Conservation (phyloP, 805 yeast genomes). For the Lachancea fermentati region DNA sequence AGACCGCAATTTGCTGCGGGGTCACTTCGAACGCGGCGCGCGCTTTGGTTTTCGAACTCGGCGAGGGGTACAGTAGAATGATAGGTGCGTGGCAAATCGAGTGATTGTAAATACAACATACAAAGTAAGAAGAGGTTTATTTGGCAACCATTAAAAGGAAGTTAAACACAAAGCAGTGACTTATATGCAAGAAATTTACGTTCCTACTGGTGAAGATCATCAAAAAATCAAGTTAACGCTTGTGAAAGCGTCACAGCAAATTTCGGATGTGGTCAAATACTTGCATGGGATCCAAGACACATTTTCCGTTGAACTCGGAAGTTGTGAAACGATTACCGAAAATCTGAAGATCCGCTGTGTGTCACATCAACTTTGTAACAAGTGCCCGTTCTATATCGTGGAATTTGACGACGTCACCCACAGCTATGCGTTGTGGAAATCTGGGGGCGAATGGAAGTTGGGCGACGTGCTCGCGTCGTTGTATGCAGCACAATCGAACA, state of each 20-base stretch:
- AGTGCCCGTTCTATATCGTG: conserved; percentile 23
- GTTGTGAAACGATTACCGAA: conserved; percentile 26
- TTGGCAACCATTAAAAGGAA: too few relatives aligned
- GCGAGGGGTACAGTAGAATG: not conserved
- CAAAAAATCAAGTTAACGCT: conserved; percentile 25
- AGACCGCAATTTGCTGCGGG: too few relatives aligned
- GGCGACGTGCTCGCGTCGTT: conserved; percentile 18
- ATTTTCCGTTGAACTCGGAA: conserved; percentile 21
- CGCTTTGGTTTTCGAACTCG: not conserved
- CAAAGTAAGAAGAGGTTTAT: too few relatives aligned
- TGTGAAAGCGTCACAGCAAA: conserved; percentile 12
- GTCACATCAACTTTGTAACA: conserved; percentile 11
- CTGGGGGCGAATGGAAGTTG: conserved; percentile 25
- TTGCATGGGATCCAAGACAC: conserved; percentile 24
- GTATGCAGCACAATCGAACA: conserved; percentile 3
- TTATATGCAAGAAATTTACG: conserved; percentile 19
- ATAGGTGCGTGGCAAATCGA: not conserved
- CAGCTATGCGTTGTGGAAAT: conserved; percentile 24
- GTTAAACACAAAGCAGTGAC: not conserved
- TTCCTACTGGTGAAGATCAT: conserved; percentile 23
- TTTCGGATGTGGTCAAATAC: conserved; percentile 14
- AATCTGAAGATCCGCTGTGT: conserved; percentile 24
- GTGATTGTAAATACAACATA: too few relatives aligned
- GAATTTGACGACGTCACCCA: conserved; percentile 23
- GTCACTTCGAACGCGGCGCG: not conserved